Conservation (phyloP, 108 stramenopile species). For the Nannochloropsis salina region DNA sequence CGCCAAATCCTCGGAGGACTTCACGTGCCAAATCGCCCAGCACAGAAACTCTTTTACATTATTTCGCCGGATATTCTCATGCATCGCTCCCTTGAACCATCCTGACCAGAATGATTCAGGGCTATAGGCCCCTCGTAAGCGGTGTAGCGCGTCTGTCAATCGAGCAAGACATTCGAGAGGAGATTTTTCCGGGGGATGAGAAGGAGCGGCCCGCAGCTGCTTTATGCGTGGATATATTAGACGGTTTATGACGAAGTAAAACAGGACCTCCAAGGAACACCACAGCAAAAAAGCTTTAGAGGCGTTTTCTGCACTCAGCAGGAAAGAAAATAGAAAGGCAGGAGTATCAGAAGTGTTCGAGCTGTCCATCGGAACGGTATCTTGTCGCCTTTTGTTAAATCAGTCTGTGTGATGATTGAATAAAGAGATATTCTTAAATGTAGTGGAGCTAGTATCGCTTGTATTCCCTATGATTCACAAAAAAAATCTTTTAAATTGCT, state of each 20-base stretch:
- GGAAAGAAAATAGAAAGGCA: neutral
- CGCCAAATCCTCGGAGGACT: neutral
- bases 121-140: neutral
- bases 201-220: neutral
- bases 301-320: neutral
- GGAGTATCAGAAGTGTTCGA: neutral
- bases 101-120: slow-evolving; percentile 22
- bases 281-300: neutral
- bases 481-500: no score
- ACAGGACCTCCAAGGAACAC: neutral
- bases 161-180: neutral
- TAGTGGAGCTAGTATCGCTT: no score
- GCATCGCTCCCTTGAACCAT: slow-evolving; percentile 17
- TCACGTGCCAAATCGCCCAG: slow-evolving; percentile 21
- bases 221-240: neutral
- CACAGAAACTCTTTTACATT: slow-evolving; percentile 14
- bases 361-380: no score
- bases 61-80: neutral
- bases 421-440: no score
- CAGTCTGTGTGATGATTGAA: no score
- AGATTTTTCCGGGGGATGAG: neutral
- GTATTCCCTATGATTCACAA: no score
- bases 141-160: neutral
- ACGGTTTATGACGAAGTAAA: neutral
- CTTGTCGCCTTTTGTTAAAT: no score